A percentile compares a stretch with the other conserved stretches of the same genome.
Conservation (phyloP, 768 basidiomycete species). For the Leccinum uliginosum region DNA sequence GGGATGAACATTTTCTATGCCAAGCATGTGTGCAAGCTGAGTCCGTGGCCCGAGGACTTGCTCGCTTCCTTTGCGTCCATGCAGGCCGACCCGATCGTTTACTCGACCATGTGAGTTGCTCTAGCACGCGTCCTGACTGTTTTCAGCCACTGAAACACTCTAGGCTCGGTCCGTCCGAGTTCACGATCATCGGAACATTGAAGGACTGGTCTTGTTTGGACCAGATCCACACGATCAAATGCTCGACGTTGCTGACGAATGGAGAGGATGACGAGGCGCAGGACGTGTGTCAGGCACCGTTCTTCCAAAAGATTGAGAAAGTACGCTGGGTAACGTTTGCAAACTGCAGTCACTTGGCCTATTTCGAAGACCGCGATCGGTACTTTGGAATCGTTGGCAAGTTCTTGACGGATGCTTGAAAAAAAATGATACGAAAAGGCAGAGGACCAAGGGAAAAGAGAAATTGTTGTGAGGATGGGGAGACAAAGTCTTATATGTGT, state of each 20-base stretch:
- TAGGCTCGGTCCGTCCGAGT: conserved; percentile 31
- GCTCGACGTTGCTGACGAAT: conserved; percentile 38
- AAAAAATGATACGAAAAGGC: neutral
- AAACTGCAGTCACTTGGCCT: conserved; percentile 16
- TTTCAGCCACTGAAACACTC: neutral
- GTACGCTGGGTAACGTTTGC: conserved; percentile 35
- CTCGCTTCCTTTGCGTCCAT: conserved; percentile 21
- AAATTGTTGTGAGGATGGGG: neutral
- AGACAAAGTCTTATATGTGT: neutral
- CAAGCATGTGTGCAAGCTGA: conserved; percentile 34
- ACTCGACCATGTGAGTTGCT: conserved; percentile 30
- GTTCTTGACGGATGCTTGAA: conserved; percentile 9
- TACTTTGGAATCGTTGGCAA: conserved; percentile 17
- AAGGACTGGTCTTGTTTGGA: conserved; percentile 46
- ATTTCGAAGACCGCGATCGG: conserved; percentile 15
- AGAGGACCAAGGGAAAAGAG: neutral
- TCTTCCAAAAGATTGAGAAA: conserved; percentile 30
- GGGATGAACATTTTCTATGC: conserved; percentile 29
- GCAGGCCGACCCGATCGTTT: conserved; percentile 32
- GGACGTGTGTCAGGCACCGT: conserved; percentile 32
- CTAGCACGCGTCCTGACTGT: neutral
- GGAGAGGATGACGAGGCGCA: conserved; percentile 37
- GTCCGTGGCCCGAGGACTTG: conserved; percentile 35
- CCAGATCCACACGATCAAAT: conserved; percentile 36
- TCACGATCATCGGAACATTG: conserved; percentile 37